These are phyloP conservation scores for Globisporangium emineosum DNA, from an alignment of 352 stramenopile species.

Conservation along the genomic window DNA sequence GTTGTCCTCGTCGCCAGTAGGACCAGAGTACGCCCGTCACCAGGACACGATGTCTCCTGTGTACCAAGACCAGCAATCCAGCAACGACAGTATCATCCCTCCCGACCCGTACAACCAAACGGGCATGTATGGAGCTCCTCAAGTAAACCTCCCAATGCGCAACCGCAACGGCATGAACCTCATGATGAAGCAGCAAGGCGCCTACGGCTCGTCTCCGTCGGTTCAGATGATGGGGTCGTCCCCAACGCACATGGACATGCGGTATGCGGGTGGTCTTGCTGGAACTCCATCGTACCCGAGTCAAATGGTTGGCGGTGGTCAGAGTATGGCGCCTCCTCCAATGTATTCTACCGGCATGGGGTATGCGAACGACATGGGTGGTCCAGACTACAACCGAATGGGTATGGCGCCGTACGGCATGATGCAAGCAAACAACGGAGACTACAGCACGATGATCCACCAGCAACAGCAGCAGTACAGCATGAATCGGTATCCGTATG, in stretches of 20 bases:
- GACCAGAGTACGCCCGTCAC: slow-evolving; percentile 10
- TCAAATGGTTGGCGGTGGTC: slow-evolving; percentile 27
- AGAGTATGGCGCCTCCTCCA: slow-evolving; percentile 14
- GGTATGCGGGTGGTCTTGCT: slow-evolving; percentile 1
- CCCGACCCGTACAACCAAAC: slow-evolving; percentile 32
- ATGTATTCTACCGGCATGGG: slow-evolving; percentile 35
- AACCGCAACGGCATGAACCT: slow-evolving; percentile 37
- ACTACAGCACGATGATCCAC: slow-evolving; percentile 25
- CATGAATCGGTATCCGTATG: slow-evolving; percentile 50
- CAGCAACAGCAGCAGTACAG: slow-evolving; percentile 41
- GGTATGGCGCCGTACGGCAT: slow-evolving; percentile 25
- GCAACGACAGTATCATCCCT: slow-evolving; percentile 6
- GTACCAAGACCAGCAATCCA: slow-evolving; percentile 14
- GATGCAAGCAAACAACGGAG: slow-evolving; percentile 7
- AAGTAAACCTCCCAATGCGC: slow-evolving; percentile 64
- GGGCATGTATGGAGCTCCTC: slow-evolving; percentile 24
- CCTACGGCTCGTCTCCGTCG: slow-evolving; percentile 28
- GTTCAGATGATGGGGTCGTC: slow-evolving; percentile 22
- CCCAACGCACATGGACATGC: slow-evolving; percentile 16
- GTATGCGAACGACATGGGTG: slow-evolving; percentile 23
- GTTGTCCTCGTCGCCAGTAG: not conserved
- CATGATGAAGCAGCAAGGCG: slow-evolving; percentile 39
- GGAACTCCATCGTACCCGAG: slow-evolving; percentile 6
- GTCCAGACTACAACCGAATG: slow-evolving; percentile 26
- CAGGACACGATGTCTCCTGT: slow-evolving; percentile 10